A percentile compares a stretch with the other conserved stretches of the same genome.
Evolutionary conservation across 176 grass and related monocot species (phyloP).

Genomic region (Zea luxurians): DNA sequence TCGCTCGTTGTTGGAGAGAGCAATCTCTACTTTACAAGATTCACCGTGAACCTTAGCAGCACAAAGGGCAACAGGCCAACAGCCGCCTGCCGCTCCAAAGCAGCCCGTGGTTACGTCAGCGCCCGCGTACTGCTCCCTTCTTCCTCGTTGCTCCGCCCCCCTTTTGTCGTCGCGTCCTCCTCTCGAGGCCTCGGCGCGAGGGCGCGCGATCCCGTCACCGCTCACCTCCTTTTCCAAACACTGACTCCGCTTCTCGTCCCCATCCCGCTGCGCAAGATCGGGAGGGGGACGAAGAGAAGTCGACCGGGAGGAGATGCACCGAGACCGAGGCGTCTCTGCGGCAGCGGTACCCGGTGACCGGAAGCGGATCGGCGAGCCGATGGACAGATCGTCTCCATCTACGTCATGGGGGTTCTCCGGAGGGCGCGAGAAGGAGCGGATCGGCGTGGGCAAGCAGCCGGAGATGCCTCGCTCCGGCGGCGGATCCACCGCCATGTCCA

Average conservation of each 20-base stretch:
- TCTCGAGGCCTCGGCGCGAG: slow-evolving; percentile 13
- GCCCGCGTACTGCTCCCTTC: background rate
- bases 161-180: background rate
- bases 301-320: slow-evolving; percentile 43
- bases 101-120: too few relatives aligned
- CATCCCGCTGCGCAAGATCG: background rate
- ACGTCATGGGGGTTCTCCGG: slow-evolving; percentile 48
- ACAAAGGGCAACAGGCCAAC: too few relatives aligned
- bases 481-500: slow-evolving; percentile 51
- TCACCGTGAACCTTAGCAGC: too few relatives aligned
- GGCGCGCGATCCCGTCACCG: slow-evolving; percentile 1
- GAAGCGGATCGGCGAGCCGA: slow-evolving; percentile 60
- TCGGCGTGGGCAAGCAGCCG: slow-evolving; percentile 52
- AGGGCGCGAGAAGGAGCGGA: slow-evolving; percentile 48
- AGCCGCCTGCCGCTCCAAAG: too few relatives aligned
- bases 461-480: slow-evolving; percentile 41
- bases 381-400: slow-evolving; percentile 58
- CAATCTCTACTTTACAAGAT: too few relatives aligned
- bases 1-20: too few relatives aligned
- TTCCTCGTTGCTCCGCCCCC: background rate
- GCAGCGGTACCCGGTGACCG: slow-evolving; percentile 40
- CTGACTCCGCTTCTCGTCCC: background rate
- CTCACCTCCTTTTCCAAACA: background rate
- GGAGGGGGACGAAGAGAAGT: slow-evolving; percentile 6
- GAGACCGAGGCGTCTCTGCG: slow-evolving; percentile 38